Conservation (phyloP, 192 early-diverging fungal genomes). For the Mortierella hygrophila region DNA sequence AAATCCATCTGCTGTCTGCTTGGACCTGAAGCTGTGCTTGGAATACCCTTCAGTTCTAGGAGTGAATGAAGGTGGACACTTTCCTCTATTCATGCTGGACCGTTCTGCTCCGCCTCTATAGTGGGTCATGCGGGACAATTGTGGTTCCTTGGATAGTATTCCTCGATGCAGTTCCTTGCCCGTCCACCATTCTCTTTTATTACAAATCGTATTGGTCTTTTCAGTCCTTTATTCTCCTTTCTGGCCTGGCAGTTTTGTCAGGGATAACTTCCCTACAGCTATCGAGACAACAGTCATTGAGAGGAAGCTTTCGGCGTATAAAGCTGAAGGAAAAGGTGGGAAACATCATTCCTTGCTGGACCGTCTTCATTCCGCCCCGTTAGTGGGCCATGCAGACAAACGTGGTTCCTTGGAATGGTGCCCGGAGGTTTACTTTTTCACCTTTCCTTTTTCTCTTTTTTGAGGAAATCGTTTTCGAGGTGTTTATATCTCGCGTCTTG, state of each 20-base stretch:
- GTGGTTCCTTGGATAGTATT: background rate
- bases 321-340: background rate
- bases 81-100: too few relatives aligned
- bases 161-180: background rate
- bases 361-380: background rate
- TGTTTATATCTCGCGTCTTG: background rate
- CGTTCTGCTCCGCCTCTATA: too few relatives aligned
- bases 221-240: background rate
- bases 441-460: background rate
- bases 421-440: background rate
- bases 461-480: background rate
- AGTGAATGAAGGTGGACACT: too few relatives aligned
- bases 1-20: conserved; percentile 5
- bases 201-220: background rate
- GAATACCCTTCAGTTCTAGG: background rate
- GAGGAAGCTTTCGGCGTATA: too few relatives aligned
- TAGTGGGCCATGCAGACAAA: background rate
- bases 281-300: too few relatives aligned
- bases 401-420: conserved; percentile 3
- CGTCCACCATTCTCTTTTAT: background rate
- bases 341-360: background rate
- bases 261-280: too few relatives aligned
- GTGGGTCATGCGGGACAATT: background rate
- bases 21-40: background rate
- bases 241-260: background rate